Base-by-base conservation (phyloP, 2,329 filamentous ascomycete species). In the Sporothrix variecibatus region DNA sequence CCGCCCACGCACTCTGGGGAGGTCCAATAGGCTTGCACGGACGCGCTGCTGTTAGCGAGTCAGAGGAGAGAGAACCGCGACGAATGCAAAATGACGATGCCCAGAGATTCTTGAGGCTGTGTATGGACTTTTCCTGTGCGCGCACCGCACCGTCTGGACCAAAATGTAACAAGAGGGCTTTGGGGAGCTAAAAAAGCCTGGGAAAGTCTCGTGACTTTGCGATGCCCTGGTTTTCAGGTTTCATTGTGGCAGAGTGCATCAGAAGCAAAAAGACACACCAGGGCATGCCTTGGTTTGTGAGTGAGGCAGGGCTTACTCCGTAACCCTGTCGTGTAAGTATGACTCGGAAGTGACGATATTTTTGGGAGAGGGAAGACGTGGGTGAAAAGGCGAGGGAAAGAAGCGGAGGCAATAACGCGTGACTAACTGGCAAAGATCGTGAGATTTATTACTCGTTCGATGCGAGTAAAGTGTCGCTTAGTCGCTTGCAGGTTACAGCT, bases 61-160 rank as follows among this genome's bases (percentile, higher is more conserved):
- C 34, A 34, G 34, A 51, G 46, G 15, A n/a, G 15, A n/a, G 46
- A 51, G 6, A 12, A 38, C 9, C 62, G 38, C 60, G 11, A 26
- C n/a, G 58, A 46, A 67, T 46, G 62, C 38, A 43, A 67, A 67
- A 43, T 46, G 62, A 67, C 62, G 62, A 67, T 67, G 62, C 62
- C 62, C n/a, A 43, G 62, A 28, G 9, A 20, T 17, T 17, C 11
- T 40, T 6, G 38, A 40, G 62, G 62, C 62, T 67, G n/a, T 67
- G 62, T n/a, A 15, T 17, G 15, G 15, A 31, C 26, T 34, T 34
- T 34, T 34, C 34, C 15, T 49, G 15, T 49, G 43, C 43, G 15
- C 5, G 5, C 40, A 8, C 40, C 15, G 40, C 4, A 20, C 3
- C 1, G 20, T 2, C 17, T 49, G 43, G 2, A 15, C 6, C 1